Base-by-base conservation (phyloP, 179 eudicot species). In the Gypsophila paniculata region DNA sequence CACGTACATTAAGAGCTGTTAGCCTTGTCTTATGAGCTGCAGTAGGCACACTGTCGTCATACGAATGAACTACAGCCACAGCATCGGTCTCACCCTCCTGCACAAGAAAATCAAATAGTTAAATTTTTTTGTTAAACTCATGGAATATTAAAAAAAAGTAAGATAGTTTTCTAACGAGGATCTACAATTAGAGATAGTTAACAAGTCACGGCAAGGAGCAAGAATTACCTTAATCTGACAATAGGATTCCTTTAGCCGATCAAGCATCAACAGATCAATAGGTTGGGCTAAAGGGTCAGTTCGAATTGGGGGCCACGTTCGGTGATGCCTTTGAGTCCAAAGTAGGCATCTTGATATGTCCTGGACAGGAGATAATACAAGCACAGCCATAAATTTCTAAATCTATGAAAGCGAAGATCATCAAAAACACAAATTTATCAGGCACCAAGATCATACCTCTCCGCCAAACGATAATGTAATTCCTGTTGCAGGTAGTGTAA, bases 271-370 rank as follows among this genome's bases (percentile, higher is more conserved):
- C 73, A 90, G 76, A 75, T 95, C 97, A 52, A 95, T 85, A 70
- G 97, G 90, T 76, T 95, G 92, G 29, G 90, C 76, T 70, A 94
- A 76, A 61, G 91, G 82, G 82, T 95, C 99, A 42, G 97, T 95
- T 65, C 91, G 90, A 78, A 95, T 87, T 21, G 93, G 95, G 65
- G 97, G 99, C 99, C 99, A 95, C 14, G 96, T 90, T 73, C 92
- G 97, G 76, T 95, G 99, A 87, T 92, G 96, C 69, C 99, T 86
- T 81, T 95, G 99, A 44, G 96, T 90, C 99, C 99, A 95, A 26
- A 95, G 87, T 80, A 95, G 85, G 78, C 99, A 90, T 80, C 97
- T 90, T 23, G 99, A 88, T 83, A 95, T 82, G 81, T 95, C 99
- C 99, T 95, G 87, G 53, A 72, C 61, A 75, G 10, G 54, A 11